These are phyloP conservation scores for Candida pseudocylindracea DNA, from an alignment of 1,139 yeast genomes.

Conservation along the genomic window DNA sequence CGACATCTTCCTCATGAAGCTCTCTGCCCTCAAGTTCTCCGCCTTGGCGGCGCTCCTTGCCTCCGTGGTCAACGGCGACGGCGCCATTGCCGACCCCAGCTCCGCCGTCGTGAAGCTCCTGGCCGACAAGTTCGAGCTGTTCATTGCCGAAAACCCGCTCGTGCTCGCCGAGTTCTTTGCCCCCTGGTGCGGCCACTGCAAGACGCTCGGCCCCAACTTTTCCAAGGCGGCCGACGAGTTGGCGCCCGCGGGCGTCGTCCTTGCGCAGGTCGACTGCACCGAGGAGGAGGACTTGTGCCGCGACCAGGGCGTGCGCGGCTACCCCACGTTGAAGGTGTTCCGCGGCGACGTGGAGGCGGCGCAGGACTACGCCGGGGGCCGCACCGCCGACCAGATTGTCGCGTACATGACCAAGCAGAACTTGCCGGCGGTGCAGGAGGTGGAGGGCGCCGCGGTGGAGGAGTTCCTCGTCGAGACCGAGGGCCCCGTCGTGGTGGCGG, in stretches of 20 bases:
- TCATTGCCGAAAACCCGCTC: conserved; percentile 49
- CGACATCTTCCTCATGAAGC: not conserved
- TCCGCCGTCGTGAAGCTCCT: conserved; percentile 76
- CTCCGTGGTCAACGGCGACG: conserved; percentile 22
- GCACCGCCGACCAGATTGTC: conserved; percentile 60
- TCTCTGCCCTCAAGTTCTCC: conserved; percentile 1
- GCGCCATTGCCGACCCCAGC: conserved; percentile 57
- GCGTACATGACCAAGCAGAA: conserved; percentile 68
- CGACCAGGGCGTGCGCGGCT: conserved; percentile 60
- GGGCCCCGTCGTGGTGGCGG: conserved; percentile 6
- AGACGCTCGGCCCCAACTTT: conserved; percentile 80
- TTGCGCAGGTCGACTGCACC: conserved; percentile 89
- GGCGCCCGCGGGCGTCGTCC: conserved; percentile 37
- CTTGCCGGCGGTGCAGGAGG: conserved; percentile 49
- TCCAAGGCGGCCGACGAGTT: conserved; percentile 64
- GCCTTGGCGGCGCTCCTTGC: conserved; percentile 7
- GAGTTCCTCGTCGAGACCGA: conserved; percentile 2
- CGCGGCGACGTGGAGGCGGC: conserved; percentile 15
- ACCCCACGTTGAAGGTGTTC: conserved; percentile 79
- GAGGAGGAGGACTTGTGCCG: conserved; percentile 66
- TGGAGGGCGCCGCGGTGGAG: conserved; percentile 23
- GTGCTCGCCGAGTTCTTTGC: conserved; percentile 93
- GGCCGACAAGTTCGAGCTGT: conserved; percentile 32
- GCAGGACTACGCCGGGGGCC: conserved; percentile 59
- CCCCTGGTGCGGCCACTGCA: conserved; percentile 99